Percentiles rank a stretch among this genome's conserved stretches.
Conservation (phyloP, 805 yeast genomes). For the Candida sphagnicola region DNA sequence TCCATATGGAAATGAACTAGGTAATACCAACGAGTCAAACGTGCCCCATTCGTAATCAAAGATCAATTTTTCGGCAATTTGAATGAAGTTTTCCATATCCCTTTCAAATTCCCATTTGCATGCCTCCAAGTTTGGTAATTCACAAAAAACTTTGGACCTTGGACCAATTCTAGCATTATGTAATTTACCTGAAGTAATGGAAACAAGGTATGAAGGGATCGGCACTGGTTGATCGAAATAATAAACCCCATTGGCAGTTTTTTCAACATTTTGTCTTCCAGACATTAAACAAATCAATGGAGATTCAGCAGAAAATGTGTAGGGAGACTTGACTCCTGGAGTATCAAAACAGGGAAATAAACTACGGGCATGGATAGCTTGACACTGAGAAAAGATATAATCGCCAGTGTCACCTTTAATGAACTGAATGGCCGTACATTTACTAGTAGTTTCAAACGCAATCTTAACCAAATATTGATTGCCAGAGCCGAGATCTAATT, state of each 20-base stretch:
- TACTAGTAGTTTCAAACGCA: slow-evolving; percentile 23
- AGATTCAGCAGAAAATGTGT: slow-evolving; percentile 21
- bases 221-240: slow-evolving; percentile 31
- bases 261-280: slow-evolving; percentile 20
- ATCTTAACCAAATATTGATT: slow-evolving; percentile 13
- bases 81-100: slow-evolving; percentile 31
- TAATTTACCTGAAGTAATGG: slow-evolving; percentile 31
- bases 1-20: slow-evolving; percentile 31
- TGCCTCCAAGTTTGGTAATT: slow-evolving; percentile 19
- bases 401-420: slow-evolving; percentile 32
- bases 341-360: slow-evolving; percentile 36
- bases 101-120: slow-evolving; percentile 34
- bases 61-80: slow-evolving; percentile 29
- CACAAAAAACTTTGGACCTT: slow-evolving; percentile 28
- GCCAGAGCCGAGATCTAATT: slow-evolving; percentile 10
- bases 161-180: slow-evolving; percentile 29
- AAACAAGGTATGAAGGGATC: slow-evolving; percentile 31
- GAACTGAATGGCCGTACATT: slow-evolving; percentile 32
- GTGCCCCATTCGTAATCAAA: slow-evolving; percentile 32
- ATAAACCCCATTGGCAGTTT: slow-evolving; percentile 13
- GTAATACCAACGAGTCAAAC: slow-evolving; percentile 32
- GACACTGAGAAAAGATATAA: slow-evolving; percentile 33
- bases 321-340: slow-evolving; percentile 28
- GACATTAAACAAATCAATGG: slow-evolving; percentile 26
- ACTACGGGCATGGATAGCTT: slow-evolving; percentile 33